Percentiles rank a stretch among this genome's conserved stretches.
These are phyloP conservation scores for Gaeumannomyces sp. DNA, from an alignment of 2,329 filamentous ascomycete genomes.

Conservation along the genomic window DNA sequence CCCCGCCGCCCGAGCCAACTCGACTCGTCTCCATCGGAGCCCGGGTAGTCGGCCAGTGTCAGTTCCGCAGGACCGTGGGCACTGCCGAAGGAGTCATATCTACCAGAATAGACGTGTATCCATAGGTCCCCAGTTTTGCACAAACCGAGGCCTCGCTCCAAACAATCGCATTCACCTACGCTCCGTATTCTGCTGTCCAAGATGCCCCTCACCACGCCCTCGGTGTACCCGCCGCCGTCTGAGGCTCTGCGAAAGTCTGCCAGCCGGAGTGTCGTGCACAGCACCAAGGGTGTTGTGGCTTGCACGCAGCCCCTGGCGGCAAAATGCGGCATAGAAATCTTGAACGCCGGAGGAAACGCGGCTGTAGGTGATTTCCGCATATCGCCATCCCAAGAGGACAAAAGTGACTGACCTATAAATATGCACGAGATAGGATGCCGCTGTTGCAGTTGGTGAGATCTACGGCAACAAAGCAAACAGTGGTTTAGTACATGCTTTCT, in stretches of 20 bases:
- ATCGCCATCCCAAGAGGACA: neutral
- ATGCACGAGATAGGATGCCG: constrained; percentile 62
- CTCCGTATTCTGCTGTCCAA: neutral
- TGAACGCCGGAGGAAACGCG: constrained; percentile 82
- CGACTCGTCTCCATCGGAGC: no score
- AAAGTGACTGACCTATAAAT: neutral
- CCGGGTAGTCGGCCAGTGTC: neutral
- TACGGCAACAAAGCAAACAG: no score
- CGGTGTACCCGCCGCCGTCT: constrained; percentile 40
- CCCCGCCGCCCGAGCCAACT: no score
- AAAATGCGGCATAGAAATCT: constrained; percentile 73
- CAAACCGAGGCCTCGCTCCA: no score
- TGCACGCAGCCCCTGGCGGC: constrained; percentile 84
- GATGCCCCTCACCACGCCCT: constrained; percentile 43
- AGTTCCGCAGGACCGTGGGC: neutral
- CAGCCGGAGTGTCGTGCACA: constrained; percentile 85
- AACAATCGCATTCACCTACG: neutral
- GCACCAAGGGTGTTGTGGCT: constrained; percentile 81
- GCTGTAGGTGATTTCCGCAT: constrained; percentile 54
- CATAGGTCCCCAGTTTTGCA: neutral
- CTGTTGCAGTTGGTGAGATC: constrained; percentile 52
- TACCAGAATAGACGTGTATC: neutral
- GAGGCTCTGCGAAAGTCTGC: constrained; percentile 50
- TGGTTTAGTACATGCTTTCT: neutral
- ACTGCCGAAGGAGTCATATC: neutral